Base-by-base conservation (phyloP, 2,329 filamentous ascomycete genomes). In the Fusarium haematococcum region DNA sequence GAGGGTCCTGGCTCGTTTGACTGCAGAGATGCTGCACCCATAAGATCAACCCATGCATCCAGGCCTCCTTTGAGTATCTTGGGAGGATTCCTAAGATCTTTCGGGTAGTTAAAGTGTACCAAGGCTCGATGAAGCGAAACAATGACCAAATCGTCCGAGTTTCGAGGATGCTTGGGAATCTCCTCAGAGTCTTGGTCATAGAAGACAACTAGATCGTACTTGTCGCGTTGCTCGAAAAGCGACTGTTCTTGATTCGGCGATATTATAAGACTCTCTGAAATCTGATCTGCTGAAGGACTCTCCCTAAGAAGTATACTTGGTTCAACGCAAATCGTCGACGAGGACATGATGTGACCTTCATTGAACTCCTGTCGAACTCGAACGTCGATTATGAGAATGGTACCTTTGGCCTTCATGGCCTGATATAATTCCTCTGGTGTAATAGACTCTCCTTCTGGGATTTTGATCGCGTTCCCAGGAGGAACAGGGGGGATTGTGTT, bases 261-360 rank as follows among this genome's bases (percentile, higher is more conserved):
- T 7, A 97, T 83, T 2, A 95, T 87, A 77, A 95, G 87, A 69
- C 91, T 91, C 69, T 95, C 93, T 20, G 85, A 87, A 41, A 93
- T 88, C 25, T 92, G 85, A 23, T 87, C 86, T 4, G 89, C 90
- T 2, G 91, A 91, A 23, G 92, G 88, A 54, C 90, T 92, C 52
- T 92, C 89, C 64, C 94, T 90, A 57, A 95, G 82, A 11, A 92
- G 89, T 52, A 97, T 89, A 27, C 85, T 87, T 4, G 95, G 95
- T 78, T 99, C 97, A 69, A 99, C 90, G 81, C 97, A 99, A 52
- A 99, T 94, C 43, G 95, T 94, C 7, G 91, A 92, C 65, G 92
- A 92, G 7, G 93, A 91, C 85, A 93, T 93, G 73, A 99, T 95
- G 80, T 99, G 97, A 0, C 97, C 97, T 57, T 92, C 88, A 76